Base-by-base conservation (phyloP, 192 early-diverging fungal genomes). In the Umbelopsis sp. region DNA sequence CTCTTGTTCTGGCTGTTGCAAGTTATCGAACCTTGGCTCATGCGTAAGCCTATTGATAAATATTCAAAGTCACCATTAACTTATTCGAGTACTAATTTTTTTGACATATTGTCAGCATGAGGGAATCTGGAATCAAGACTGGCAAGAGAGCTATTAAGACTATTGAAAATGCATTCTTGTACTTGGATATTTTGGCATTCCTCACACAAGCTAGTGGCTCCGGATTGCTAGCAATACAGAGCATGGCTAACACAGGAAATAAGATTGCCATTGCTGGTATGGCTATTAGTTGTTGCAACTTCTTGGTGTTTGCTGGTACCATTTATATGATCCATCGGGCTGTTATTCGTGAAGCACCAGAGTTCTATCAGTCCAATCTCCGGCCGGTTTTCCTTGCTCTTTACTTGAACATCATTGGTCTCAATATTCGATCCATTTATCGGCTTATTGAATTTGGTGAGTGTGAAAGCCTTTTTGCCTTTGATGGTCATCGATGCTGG, bases 351-450 rank as follows among this genome's bases (percentile, higher is more conserved):
- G 1, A 36, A 70, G 5, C 71, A 77, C 50, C 69, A 43, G 32
- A 73, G 45, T 12, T 69, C 62, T n/a, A 21, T 16, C 3, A 34
- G 44, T 9, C 73, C 78, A 7, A 85, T 22, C 29, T 80, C 65
- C 45, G 68, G 22, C 75, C 74, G 53, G 73, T 85, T 0, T 67
- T 83, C 70, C 14, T 72, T 26, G 44, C 54, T 2, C 44, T 85
- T 8, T 66, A 69, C 2, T 9, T 52, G 20, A 85, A 81, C 16
- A 85, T 82, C 8, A 52, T 79, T 4, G 26, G 79, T 0, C 36
- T 85, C 20, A 80, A 77, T 20, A 43, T 85, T 34, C 74, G 83
- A 21, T 82, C 83, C 0, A 79, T 82, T 14, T 85, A 85, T 34
- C 78, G 83, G 2, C 74, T 85, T 62, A 77, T 76, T 11, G 83